phyloP scores from a whole-genome alignment of 2,329 filamentous ascomycete species.

The Fusarium tricinctum region DNA sequence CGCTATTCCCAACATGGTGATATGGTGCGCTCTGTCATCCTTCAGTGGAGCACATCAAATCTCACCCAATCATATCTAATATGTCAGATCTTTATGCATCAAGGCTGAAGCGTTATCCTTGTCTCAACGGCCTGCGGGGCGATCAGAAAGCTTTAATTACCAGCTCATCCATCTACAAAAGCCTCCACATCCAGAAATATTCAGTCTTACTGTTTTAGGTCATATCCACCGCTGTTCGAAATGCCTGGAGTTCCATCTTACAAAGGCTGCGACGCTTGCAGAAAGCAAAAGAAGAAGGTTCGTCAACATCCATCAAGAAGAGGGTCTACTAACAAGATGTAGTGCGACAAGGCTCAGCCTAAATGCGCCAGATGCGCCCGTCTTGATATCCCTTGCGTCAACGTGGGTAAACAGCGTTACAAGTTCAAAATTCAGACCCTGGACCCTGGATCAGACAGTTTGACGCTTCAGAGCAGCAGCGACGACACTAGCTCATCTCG shows the following conservation, averaged over 20 bases:
- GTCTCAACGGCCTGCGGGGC: constrained; percentile 25
- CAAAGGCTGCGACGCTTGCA: constrained; percentile 65
- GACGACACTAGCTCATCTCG: constrained; percentile 18
- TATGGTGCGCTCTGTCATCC: constrained; percentile 32
- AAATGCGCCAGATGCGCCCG: constrained; percentile 62
- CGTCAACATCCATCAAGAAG: background rate
- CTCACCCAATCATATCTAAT: constrained; percentile 16
- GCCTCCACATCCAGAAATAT: background rate
- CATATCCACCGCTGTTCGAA: constrained; percentile 38
- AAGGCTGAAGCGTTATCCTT: constrained; percentile 23
- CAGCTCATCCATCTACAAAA: background rate
- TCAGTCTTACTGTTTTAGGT: constrained; percentile 38
- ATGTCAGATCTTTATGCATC: constrained; percentile 8
- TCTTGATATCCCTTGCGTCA: constrained; percentile 60
- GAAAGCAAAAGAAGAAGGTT: constrained; percentile 68
- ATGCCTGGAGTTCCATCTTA: constrained; percentile 68
- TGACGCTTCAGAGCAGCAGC: constrained; percentile 10
- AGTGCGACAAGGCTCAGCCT: constrained; percentile 64
- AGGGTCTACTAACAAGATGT: background rate
- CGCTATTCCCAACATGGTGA: constrained; percentile 31
- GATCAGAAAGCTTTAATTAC: constrained; percentile 20
- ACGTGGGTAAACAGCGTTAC: constrained; percentile 62
- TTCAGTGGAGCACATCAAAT: background rate
- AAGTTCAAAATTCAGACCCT: constrained; percentile 61
- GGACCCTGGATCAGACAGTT: constrained; percentile 13